Evolutionary conservation across 768 basidiomycete genomes (phyloP), one percentile per base, ranked within the genome.

Genomic region (Boletus reticuloceps): DNA sequence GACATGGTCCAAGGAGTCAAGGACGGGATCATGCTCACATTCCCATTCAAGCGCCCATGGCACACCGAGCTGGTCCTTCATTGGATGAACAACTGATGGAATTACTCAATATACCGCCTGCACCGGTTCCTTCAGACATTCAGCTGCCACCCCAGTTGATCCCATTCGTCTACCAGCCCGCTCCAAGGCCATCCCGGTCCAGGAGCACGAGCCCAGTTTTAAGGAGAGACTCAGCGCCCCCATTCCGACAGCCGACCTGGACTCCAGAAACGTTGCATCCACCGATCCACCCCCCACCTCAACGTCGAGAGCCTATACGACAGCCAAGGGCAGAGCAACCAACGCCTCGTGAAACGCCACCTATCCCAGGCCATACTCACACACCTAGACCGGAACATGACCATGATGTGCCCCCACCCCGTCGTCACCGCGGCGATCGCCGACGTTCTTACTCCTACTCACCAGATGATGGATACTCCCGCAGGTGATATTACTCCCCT

Each of bases 71-170:
- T 29, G 81, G 79, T 9, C 79, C 74, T 5, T 81, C 85, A 0
- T 71, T 89, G 37, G 80, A 81, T 10, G 79, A 86, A 47, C 79
- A 82, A 50, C 67, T 89, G 6, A 80, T 83, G 54, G 82, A 85
- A 10, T 76, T 89, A 34, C 61, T 89, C 27, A 77, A 79, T 17
- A 65, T 81, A 13, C 75, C 73, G 9, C 72, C 76, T 16, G 69
- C 72, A 20, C 68, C 74, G 1, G 69, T 75, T 6, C 73, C 73
- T 16, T 69, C 72, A 6, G 70, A 72, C 14, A 73, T 80, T 16
- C 72, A 78, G 45, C 71, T 68, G 2, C 80, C 86, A 13, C 86
- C 87, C 0, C 69, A 74, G 6, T 63, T 88, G 6, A 74, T 79
- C 1, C 82, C 81, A 0, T 80, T 88, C 50, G 67, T 70, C 13